Evolutionary conservation across 1,284 basidiomycete genomes (phyloP), one percentile per base, ranked within the genome.

Genomic region (Puccinia triticina): DNA sequence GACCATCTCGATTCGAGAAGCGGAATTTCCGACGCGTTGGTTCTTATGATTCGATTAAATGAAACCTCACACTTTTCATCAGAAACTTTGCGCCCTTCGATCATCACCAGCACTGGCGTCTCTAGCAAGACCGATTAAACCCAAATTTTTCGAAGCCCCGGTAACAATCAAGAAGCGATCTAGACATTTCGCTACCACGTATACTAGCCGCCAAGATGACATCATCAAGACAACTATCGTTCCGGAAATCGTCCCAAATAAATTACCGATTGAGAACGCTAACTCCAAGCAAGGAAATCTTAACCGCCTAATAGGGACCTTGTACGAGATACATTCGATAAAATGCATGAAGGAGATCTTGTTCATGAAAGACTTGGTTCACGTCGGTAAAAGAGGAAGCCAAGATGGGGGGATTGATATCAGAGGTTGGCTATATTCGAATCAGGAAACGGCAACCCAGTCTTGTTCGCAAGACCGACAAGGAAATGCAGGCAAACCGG

Each of bases 351-450:
- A 29, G 21, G 66, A 69, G 37, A 29, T 69, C 14, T 46, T 69
- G 43, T 40, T 69, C 66, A 43, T 69, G 40, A 43, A 69, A 69
- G 66, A 69, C 18, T 69, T 69, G 23, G 66, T 69, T 69, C 66
- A 69, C 26, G 66, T 69, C 18, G 66, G 66, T 18, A 69, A 69
- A 29, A 43, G 43, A 29, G 37, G 40, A 69, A 48, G 66, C 18
- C 66, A 69, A 23, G 66, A 69, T 34, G 66, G 66, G 1, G 66
- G 66, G 46, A 69, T 69, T 34, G 66, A 69, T 46, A 69, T 69
- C 26, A 69, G 43, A 69, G 66, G 66, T 43, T 69, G 66, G 66
- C 66, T 69, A 69, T 46, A 69, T 69, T 69, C 43, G n/a, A 48
- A 46, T 46, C 34, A 43, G 23, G 23, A 29, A 11, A 43, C 18